Evolutionary conservation across 257 asterid genomes (phyloP).

Genomic region (Nicotiana benthamiana): DNA sequence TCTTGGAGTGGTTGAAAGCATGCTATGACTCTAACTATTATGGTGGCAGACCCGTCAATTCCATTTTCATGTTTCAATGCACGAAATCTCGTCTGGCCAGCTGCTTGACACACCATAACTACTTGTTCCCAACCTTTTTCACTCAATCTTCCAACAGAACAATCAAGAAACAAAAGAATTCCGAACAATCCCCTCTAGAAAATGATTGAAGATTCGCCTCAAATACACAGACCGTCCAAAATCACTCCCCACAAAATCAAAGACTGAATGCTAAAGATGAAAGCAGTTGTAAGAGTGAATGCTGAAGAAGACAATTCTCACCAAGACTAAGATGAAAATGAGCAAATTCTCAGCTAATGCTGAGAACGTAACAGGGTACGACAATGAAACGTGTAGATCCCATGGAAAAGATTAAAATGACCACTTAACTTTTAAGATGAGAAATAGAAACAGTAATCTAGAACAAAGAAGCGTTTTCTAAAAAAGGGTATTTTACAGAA

Average conservation of each 20-base stretch:
- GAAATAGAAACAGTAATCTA: background rate
- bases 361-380: conserved; percentile 70
- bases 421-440: background rate
- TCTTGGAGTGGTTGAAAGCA: conserved; percentile 99
- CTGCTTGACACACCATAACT: conserved; percentile 99
- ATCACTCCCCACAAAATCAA: background rate
- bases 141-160: conserved; percentile 23
- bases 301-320: background rate
- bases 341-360: conserved; percentile 46
- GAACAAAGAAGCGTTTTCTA: background rate
- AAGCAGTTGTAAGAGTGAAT: background rate
- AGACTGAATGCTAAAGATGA: background rate
- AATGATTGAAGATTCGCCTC: background rate
- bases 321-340: background rate
- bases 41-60: conserved; percentile 77
- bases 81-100: conserved; percentile 94
- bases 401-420: conserved; percentile 38
- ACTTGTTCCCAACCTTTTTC: conserved; percentile 46
- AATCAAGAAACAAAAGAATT: conserved; percentile 6
- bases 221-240: background rate
- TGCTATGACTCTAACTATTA: conserved; percentile 88
- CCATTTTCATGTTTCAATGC: conserved; percentile 91
- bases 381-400: conserved; percentile 61
- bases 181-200: conserved; percentile 1
- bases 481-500: conserved; percentile 48